Conservation (phyloP, 345 rosid genomes). For the Eucalyptus caleyi region DNA sequence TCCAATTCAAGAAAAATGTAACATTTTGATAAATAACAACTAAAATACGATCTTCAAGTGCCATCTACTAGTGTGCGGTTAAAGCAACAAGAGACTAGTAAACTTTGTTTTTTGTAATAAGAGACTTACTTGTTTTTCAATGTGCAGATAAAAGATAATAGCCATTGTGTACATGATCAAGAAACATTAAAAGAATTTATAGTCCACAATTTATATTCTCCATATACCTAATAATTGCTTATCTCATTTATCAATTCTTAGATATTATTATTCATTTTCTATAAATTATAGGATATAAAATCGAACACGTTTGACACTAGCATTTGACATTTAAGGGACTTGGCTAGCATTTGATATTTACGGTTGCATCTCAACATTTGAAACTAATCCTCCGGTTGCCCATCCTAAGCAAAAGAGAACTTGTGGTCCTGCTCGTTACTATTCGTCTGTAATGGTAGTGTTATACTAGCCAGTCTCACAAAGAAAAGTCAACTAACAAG, state of each 20-base stretch:
- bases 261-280: background rate
- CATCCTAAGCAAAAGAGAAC: background rate
- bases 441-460: background rate
- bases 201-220: background rate
- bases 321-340: background rate
- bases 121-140: background rate
- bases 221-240: accelerated
- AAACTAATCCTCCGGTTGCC: background rate
- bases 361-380: background rate
- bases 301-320: background rate
- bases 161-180: background rate
- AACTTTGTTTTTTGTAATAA: background rate
- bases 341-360: background rate
- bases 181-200: background rate
- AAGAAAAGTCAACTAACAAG: background rate
- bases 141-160: background rate
- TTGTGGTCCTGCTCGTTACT: background rate
- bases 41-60: background rate
- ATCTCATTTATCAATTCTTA: background rate
- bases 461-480: background rate
- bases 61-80: background rate
- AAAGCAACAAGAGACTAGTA: background rate
- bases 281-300: background rate
- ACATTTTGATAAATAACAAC: background rate
- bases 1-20: background rate